Base-by-base conservation (phyloP, 495 filamentous ascomycete species). In the Hyaloscypha finlandica region DNA sequence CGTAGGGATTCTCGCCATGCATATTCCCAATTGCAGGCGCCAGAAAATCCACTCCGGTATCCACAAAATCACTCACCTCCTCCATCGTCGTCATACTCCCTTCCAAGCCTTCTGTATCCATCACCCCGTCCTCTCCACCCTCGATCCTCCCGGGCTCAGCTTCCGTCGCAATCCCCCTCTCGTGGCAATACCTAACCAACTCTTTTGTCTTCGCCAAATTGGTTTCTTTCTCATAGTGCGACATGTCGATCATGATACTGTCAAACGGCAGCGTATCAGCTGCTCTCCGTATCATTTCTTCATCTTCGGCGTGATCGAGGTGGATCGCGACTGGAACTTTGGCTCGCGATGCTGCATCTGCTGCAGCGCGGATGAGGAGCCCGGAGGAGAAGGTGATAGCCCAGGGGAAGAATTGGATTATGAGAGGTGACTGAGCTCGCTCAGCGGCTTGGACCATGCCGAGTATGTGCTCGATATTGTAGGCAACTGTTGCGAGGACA, bases 21-120 rank as follows among this genome's bases (percentile, higher is more conserved):
- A 96, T 89, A 75, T 94, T 94, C 5, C 91, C 92, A 76, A 96
- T 94, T 12, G 91, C 90, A 0, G 92, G 92, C 11, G 91, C 92
- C n/a, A 94, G 74, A 86, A 89, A 91, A 76, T 93, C 89, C 67
- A 94, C 92, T 0, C 92, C 92, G 25, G 89, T 92, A 6, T 80
- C 83, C 0, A 92, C 89, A 76, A 94, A 94, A 74, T 90, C 86
- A 73, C 84, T 78, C 58, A 89, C 90, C 76, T 94, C 85, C 75
- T 91, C 90, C 0, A 89, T 85, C 0, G 88, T 93, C 14, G 92
- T 96, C 72, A 94, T 72, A 63, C 92, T 64, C 0, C 85, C 90
- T 74, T 91, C 89, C 30, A 94, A 75, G 68, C 91, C 91, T 2
- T 78, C 87, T 33, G 90, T 93, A 74, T 93, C 90, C 4, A 84